Percentiles rank a stretch among this genome's conserved stretches.
Evolutionary conservation across 306 rosid genomes (phyloP).

Genomic region (Castanea sativa): DNA sequence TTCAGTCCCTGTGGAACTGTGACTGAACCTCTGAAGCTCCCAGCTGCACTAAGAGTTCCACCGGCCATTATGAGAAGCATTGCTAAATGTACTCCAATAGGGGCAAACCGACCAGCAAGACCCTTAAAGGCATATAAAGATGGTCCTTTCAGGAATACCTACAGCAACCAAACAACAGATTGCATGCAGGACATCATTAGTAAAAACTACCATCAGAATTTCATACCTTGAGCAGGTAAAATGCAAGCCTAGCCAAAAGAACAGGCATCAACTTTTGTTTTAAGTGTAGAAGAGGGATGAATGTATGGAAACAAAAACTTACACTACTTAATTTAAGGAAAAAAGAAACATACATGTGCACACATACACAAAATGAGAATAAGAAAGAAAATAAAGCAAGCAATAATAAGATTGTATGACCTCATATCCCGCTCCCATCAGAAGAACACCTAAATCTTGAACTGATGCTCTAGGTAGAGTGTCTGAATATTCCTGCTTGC

Average conservation of each 20-base stretch:
- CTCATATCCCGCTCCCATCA: conserved; percentile 99
- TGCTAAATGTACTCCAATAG: conserved; percentile 92
- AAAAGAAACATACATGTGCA: background rate
- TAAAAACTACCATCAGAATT: background rate
- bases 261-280: background rate
- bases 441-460: conserved; percentile 74
- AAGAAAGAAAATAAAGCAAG: background rate
- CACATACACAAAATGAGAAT: background rate
- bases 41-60: conserved; percentile 87
- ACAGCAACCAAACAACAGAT: conserved; percentile 10
- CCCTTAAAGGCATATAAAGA: conserved; percentile 83
- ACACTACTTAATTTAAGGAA: background rate
- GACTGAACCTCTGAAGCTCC: conserved; percentile 95
- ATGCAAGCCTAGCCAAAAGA: background rate
- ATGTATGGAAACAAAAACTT: background rate
- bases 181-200: background rate
- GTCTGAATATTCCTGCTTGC: conserved; percentile 84
- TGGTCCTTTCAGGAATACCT: conserved; percentile 93
- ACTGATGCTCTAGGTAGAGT: conserved; percentile 74
- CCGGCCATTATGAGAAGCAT: conserved; percentile 88
- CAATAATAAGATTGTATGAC: conserved; percentile 31
- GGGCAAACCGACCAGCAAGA: conserved; percentile 88
- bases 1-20: conserved; percentile 95
- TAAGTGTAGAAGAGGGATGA: background rate
- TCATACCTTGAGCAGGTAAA: background rate